Base-by-base conservation (phyloP, 2,329 filamentous ascomycete species). In the Diaporthe sp. region DNA sequence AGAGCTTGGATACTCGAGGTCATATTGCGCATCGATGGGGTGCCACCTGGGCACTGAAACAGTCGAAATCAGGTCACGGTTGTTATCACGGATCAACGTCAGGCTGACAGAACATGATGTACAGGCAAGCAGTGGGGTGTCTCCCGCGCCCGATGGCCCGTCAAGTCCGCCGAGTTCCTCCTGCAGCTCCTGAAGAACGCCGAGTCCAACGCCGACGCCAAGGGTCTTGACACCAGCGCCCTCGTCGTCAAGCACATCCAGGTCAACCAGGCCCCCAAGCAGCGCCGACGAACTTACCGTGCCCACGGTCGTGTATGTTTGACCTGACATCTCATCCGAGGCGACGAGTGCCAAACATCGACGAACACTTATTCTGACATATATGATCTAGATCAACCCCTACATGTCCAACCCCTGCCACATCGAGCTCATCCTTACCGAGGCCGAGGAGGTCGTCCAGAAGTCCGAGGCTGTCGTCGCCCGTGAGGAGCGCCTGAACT, bases 371-470 rank as follows among this genome's bases (percentile, higher is more conserved):
- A 3, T 71, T 68, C 80, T 85, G 80, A 85, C 77, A 71, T 61
- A 2, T 52, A 17, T 55, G 71, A 55, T 66, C 38, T 77, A 98
- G 96, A 99, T 99, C 91, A 99, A 99, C 93, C 97, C 97, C 79
- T 99, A 98, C 93, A 98, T 99, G 97, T 98, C 96, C 82, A 97
- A 97, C 93, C 97, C 97, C 82, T 99, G 96, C 94, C 97, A 99
- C 93, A 98, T 99, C 88, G 97, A 99, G 91, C 91, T 99, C 84
- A 99, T 99, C 92, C 92, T 99, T 82, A 98, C 96, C 85, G 97
- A 99, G 92, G 95, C 91, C 83, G 94, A 97, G 85, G 97, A 99
- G 92, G 92, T 94, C 82, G 95, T 99, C 82, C 92, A 96, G 89
- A 99, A 99, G 93, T 92, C 92, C 77, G 90, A 92, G 81, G 86